These are phyloP conservation scores for Cladosporium sp. DNA, from an alignment of 2,329 filamentous ascomycete species.

Conservation along the genomic window DNA sequence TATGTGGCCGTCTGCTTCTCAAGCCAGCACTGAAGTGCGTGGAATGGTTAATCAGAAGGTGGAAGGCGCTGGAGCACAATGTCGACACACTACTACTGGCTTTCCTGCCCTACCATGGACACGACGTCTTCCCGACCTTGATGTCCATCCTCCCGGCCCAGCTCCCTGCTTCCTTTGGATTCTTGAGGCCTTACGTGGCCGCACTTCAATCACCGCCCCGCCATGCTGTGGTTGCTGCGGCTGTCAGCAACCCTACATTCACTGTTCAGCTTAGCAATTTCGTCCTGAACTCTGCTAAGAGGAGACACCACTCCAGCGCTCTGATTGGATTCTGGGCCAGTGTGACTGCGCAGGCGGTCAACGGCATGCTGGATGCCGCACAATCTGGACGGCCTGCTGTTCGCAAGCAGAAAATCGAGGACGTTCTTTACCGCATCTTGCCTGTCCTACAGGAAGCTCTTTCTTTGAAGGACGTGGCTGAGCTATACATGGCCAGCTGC, in stretches of 20 bases:
- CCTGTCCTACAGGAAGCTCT: slow-evolving; percentile 77
- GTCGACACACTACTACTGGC: slow-evolving; percentile 75
- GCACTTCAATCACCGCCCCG: slow-evolving; percentile 75
- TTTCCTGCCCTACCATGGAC: slow-evolving; percentile 89
- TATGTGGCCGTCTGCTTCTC: slow-evolving; percentile 74
- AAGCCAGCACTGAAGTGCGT: slow-evolving; percentile 87
- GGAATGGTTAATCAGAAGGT: slow-evolving; percentile 92
- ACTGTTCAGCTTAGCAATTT: slow-evolving; percentile 77
- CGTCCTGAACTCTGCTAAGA: slow-evolving; percentile 71
- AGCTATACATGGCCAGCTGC: slow-evolving; percentile 83
- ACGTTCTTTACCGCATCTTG: slow-evolving; percentile 67
- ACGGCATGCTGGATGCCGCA: slow-evolving; percentile 75
- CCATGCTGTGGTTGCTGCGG: slow-evolving; percentile 79
- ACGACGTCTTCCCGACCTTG: slow-evolving; percentile 80
- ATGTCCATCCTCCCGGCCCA: slow-evolving; percentile 81
- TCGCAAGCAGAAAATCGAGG: slow-evolving; percentile 79
- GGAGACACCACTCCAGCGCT: slow-evolving; percentile 72
- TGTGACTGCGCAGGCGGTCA: slow-evolving; percentile 80
- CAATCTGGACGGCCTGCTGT: slow-evolving; percentile 75
- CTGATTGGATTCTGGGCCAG: slow-evolving; percentile 90
- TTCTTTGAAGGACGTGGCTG: slow-evolving; percentile 71
- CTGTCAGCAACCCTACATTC: slow-evolving; percentile 75
- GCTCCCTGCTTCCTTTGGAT: slow-evolving; percentile 75
- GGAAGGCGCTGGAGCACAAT: slow-evolving; percentile 92
- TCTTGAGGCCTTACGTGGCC: slow-evolving; percentile 82